Percentiles rank a stretch among this genome's conserved stretches.
Evolutionary conservation across 2,329 filamentous ascomycete species (phyloP).

Genomic region (Neonectria sp.): DNA sequence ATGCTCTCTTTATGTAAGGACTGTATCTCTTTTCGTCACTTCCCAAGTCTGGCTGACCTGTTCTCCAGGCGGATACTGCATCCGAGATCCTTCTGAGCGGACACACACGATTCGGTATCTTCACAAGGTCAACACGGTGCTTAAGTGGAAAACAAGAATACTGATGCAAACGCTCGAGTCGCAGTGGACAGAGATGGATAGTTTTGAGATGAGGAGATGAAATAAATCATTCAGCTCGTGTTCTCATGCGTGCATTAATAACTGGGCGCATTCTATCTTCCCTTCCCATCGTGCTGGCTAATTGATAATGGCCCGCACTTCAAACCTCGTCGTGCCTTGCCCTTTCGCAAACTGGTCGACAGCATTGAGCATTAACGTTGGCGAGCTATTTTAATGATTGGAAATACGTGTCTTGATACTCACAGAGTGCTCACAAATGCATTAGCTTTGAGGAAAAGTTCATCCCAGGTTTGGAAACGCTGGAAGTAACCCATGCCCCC

Average conservation of each 20-base stretch:
- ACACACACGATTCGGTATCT: slow-evolving; percentile 20
- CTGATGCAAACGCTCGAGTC: slow-evolving; percentile 12
- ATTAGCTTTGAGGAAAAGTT: background rate
- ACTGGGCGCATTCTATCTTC: background rate
- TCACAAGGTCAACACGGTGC: slow-evolving; percentile 12
- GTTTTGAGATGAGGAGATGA: slow-evolving; percentile 15
- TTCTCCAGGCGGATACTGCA: slow-evolving; percentile 24
- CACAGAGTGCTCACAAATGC: no score
- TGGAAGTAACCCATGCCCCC: background rate
- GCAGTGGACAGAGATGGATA: slow-evolving; percentile 23
- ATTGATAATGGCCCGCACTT: background rate
- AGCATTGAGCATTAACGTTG: no score
- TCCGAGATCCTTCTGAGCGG: slow-evolving; percentile 19
- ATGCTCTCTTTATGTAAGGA: slow-evolving; percentile 41
- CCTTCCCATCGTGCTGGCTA: background rate
- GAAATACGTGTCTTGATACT: no score
- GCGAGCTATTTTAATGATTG: no score
- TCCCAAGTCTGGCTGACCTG: background rate
- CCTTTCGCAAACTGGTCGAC: no score
- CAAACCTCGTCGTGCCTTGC: background rate
- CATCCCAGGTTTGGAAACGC: background rate
- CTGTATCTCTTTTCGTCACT: no score
- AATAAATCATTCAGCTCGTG: background rate
- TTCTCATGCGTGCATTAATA: background rate
- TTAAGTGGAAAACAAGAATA: slow-evolving; percentile 23